Evolutionary conservation across 2,329 filamentous ascomycete species (phyloP).

Genomic region (Catunica adiposa): DNA sequence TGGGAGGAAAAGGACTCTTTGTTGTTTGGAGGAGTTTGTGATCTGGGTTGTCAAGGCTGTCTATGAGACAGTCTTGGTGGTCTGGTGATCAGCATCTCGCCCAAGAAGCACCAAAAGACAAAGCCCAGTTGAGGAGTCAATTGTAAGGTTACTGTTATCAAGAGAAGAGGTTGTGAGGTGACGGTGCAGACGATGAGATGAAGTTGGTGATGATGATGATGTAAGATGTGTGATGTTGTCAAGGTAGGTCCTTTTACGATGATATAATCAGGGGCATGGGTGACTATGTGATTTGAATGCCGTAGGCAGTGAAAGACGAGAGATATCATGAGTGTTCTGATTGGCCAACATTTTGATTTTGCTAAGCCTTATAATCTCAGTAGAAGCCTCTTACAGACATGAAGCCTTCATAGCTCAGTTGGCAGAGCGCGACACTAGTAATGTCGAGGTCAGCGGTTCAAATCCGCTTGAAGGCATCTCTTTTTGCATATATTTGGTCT

Average conservation of each 20-base stretch:
- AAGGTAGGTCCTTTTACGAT: background rate
- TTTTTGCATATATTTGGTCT: background rate
- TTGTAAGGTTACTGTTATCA: slow-evolving; percentile 9
- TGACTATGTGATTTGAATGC: too few relatives aligned
- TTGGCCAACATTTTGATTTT: too few relatives aligned
- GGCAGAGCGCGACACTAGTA: slow-evolving; percentile 11
- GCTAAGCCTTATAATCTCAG: too few relatives aligned
- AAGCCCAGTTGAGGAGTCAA: slow-evolving; percentile 8
- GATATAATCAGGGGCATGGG: background rate
- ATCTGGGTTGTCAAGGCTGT: too few relatives aligned
- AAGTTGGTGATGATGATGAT: background rate
- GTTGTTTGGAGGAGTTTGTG: background rate
- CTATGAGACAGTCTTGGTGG: too few relatives aligned
- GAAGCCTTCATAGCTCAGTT: slow-evolving; percentile 10
- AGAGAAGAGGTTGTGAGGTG: background rate
- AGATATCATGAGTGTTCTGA: too few relatives aligned
- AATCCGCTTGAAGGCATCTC: slow-evolving; percentile 11
- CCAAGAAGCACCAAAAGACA: slow-evolving; percentile 3
- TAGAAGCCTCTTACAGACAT: too few relatives aligned
- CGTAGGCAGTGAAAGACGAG: too few relatives aligned
- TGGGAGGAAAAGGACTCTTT: background rate
- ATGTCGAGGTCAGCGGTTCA: slow-evolving; percentile 12
- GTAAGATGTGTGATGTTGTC: background rate
- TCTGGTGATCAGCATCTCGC: background rate
- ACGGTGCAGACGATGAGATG: background rate